Evolutionary conservation across 2,329 filamentous ascomycete species (phyloP).

Genomic region (Proliferodiscus dingleyae): DNA sequence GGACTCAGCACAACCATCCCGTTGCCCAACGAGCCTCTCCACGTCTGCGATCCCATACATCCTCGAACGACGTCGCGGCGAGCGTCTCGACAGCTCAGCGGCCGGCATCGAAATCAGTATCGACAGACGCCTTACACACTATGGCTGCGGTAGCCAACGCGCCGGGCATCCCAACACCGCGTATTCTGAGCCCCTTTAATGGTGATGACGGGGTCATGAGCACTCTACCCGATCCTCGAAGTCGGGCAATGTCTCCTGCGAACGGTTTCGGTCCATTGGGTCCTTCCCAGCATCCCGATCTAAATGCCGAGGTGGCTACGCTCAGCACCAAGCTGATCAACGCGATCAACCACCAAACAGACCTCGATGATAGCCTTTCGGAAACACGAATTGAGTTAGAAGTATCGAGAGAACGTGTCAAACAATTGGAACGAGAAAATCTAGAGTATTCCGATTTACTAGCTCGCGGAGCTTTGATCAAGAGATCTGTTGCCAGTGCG

Average conservation of each 20-base stretch:
- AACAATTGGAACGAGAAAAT: conserved; percentile 55
- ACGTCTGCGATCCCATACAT: conserved; percentile 51
- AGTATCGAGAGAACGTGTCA: conserved; percentile 60
- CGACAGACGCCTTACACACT: conserved; percentile 35
- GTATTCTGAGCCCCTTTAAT: conserved; percentile 35
- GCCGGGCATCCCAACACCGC: conserved; percentile 19
- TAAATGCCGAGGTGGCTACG: conserved; percentile 73
- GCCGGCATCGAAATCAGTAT: conserved; percentile 34
- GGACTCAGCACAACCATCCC: conserved; percentile 41
- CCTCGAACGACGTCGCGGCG: conserved; percentile 41
- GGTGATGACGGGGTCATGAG: conserved; percentile 59
- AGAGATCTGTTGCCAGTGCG: conserved; percentile 67
- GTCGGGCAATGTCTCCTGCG: conserved; percentile 45
- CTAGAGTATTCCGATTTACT: conserved; percentile 67
- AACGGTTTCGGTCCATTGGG: conserved; percentile 32
- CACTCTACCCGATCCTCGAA: conserved; percentile 63
- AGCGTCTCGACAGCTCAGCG: conserved; percentile 32
- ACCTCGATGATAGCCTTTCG: conserved; percentile 81
- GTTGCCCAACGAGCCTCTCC: conserved; percentile 38
- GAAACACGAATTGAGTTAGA: conserved; percentile 81
- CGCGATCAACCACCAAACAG: conserved; percentile 94
- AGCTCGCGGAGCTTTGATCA: conserved; percentile 69
- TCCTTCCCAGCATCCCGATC: conserved; percentile 47
- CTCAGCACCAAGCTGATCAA: conserved; percentile 95
- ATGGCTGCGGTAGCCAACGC: conserved; percentile 33